Conservation (phyloP, 495 filamentous ascomycete species). For the Lasiosphaeria ovina region DNA sequence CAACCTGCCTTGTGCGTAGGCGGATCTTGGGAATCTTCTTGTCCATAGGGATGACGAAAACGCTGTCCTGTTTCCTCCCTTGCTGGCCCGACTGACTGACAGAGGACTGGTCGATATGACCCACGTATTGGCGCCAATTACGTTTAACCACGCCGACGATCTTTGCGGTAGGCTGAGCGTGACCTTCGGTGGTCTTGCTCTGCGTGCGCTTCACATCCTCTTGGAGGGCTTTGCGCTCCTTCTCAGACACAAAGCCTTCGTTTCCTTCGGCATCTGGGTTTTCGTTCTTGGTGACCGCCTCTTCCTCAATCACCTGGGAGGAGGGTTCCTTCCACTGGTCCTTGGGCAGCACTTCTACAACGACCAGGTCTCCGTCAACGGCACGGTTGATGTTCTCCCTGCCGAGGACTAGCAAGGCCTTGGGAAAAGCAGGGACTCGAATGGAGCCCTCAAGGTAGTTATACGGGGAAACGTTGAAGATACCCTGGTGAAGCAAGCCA, state of each 20-base stretch:
- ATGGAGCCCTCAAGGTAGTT: constrained; percentile 95
- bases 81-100: constrained; percentile 66
- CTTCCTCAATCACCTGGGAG: constrained; percentile 93
- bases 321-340: constrained; percentile 96
- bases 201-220: constrained; percentile 88
- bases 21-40: constrained; percentile 95
- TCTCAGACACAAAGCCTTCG: constrained; percentile 75
- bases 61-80: constrained; percentile 79
- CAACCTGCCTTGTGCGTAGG: constrained; percentile 83
- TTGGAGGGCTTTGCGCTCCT: constrained; percentile 78
- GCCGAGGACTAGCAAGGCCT: constrained; percentile 82
- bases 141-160: constrained; percentile 91
- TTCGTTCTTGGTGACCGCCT: constrained; percentile 87
- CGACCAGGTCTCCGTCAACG: constrained; percentile 85
- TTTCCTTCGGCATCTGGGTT: constrained; percentile 77
- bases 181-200: constrained; percentile 71
- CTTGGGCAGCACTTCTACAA: constrained; percentile 86
- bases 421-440: constrained; percentile 85
- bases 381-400: constrained; percentile 94
- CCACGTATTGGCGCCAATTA: constrained; percentile 97
- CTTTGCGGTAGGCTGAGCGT: constrained; percentile 84
- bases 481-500: constrained; percentile 85
- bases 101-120: constrained; percentile 85
- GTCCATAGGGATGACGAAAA: constrained; percentile 96
- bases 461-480: constrained; percentile 94